Evolutionary conservation across 2,329 filamentous ascomycete genomes (phyloP), one percentile per base, ranked within the genome.

Genomic region (Cladophialophora psammophila): DNA sequence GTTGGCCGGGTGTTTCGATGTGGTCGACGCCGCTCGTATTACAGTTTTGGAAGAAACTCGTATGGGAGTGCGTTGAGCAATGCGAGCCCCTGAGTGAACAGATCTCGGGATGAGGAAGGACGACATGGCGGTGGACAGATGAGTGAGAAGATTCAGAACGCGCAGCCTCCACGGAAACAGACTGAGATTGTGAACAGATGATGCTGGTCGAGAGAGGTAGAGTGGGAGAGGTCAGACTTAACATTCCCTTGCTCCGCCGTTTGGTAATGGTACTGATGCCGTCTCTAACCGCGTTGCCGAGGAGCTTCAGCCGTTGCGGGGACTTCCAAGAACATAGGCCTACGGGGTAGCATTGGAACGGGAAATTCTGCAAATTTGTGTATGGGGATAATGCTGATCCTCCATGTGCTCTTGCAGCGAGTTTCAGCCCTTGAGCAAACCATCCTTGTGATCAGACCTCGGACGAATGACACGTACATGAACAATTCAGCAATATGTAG

Each of bases 1-100:
- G 72, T 85, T 85, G 63, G 83, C 82, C 3, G 89, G 88, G 75
- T 91, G 89, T 76, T 91, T 92, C 15, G 92, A 93, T 65, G 88
- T 86, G 8, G 59, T 61, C 15, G 76, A 73, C 15, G 71, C 70
- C 40, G 62, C 42, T 54, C 71, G 69, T 13, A 68, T 34, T 1
- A 48, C 20, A 8, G 9, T 59, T 53, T n/a, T 58, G 32, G 61
- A 45, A 2, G 36, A 35, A 10, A 45, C n/a, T n/a, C 52, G 12
- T n/a, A 20, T n/a, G 20, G 52, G n/a, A 15, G 32, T 15, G 36
- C 34, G 34, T 15, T 45, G 58, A 15, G 55, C 38, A n/a, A 70
- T 35, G 50, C 53, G 63, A n/a, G 20, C 15, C 4, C 36, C 48
- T 34, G 63, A 58, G 26, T 66, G 56, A 18, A 57, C 20, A 18